Conservation (phyloP, 1,284 basidiomycete species). For the Anthracocystis panici-leucophaei region DNA sequence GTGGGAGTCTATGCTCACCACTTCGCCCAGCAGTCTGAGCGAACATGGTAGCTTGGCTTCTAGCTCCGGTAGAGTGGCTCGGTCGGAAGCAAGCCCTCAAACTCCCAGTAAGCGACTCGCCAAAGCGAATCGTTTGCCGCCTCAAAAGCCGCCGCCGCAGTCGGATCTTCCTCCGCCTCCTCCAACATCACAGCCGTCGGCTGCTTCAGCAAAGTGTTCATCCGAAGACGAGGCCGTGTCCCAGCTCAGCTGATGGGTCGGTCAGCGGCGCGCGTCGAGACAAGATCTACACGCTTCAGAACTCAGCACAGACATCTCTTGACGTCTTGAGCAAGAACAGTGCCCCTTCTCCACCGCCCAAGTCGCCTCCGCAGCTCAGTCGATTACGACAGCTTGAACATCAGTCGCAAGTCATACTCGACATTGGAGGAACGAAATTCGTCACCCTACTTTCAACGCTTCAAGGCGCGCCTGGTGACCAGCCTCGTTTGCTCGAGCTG, state of each 20-base stretch:
- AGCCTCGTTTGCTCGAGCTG: constrained; percentile 14
- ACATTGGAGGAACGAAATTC: constrained; percentile 31
- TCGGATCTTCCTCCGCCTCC: constrained; percentile 26
- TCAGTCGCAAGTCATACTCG: constrained; percentile 10
- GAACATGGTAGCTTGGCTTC: constrained; percentile 13
- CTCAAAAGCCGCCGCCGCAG: constrained; percentile 46
- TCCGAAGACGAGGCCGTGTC: background rate
- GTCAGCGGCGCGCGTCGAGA: background rate
- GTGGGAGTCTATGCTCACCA: constrained; percentile 16
- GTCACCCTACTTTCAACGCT: constrained; percentile 30
- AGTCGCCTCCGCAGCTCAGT: background rate
- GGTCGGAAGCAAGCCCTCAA: background rate
- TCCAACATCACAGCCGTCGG: background rate
- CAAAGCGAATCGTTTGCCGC: constrained; percentile 29
- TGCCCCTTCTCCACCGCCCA: too few relatives aligned
- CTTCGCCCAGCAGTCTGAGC: constrained; percentile 13
- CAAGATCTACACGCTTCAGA: background rate
- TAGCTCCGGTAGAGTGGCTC: background rate
- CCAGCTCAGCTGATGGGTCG: background rate
- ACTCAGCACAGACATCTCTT: background rate
- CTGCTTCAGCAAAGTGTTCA: background rate
- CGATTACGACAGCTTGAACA: background rate
- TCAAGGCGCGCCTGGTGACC: constrained; percentile 14
- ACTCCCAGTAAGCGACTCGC: constrained; percentile 7
- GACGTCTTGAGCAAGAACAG: background rate